Evolutionary conservation across 805 yeast genomes (phyloP), one percentile per base, ranked within the genome.

Genomic region (Spathaspora girioi): DNA sequence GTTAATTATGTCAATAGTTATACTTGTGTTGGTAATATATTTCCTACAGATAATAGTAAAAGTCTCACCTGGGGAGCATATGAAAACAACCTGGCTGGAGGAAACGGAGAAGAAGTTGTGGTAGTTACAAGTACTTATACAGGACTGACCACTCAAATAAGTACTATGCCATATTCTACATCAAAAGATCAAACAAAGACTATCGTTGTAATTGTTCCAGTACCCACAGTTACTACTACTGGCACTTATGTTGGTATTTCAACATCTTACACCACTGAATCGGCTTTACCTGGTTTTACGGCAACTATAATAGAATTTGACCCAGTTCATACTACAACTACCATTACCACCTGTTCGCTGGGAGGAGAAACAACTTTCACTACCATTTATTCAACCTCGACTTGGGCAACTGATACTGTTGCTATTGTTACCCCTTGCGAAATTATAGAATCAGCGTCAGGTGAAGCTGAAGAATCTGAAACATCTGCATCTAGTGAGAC

Each of bases 141-240:
- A 20, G 65, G 61, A 10, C 15, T 62, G 1, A 48, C 56, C 2
- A 58, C 66, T 7, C 12, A 23, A 15, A 52, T 57, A 10, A 61
- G 65, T 2, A 65, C 69, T 10, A 44, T 56, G 12, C 52, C 63
- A 5, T 59, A 50, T 14, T 38, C 44, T 19, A 38, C 56, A n/a
- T 55, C 53, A 4, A 55, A 50, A 10, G 58, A 52, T 10, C 43
- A 51, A n/a, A 65, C 68, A 8, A 59, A 48, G 46, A 63, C 66
- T 3, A 63, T 62, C 23, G 59, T 54, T 17, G 64, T 60, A n/a
- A 53, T 53, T 19, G 61, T 57, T 12, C 67, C 67, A 41, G 50
- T 49, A 12, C 54, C 51, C 12, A 59, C 57, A 6, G 51, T 50
- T 41, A 60, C 62, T 5, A 49, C 56, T 8, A 59, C 65, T 1